Conservation (phyloP, 257 asterid species). For the Petunia axillaris region DNA sequence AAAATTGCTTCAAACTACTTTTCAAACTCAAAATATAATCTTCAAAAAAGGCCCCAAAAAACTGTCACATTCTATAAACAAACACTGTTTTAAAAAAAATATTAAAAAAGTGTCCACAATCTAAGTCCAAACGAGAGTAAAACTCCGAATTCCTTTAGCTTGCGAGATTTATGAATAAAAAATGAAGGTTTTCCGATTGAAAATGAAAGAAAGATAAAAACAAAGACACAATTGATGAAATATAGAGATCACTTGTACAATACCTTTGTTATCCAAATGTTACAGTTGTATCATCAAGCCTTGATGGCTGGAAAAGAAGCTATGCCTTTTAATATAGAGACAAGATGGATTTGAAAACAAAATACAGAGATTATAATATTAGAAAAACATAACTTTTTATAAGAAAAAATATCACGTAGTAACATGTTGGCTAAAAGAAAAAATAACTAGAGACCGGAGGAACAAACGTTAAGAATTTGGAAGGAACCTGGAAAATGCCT, state of each 20-base stretch:
- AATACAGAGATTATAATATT: neutral
- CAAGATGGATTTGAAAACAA: conserved; percentile 17
- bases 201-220: too few relatives aligned
- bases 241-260: neutral
- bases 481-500: neutral
- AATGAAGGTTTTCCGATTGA: too few relatives aligned
- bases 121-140: too few relatives aligned
- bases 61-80: too few relatives aligned
- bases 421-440: conserved; percentile 4
- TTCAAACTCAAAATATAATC: too few relatives aligned
- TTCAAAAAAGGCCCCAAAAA: too few relatives aligned
- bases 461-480: neutral
- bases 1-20: too few relatives aligned
- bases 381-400: neutral
- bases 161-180: too few relatives aligned
- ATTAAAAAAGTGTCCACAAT: too few relatives aligned
- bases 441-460: neutral
- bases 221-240: neutral
- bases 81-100: too few relatives aligned
- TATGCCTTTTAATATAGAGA: neutral
- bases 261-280: neutral
- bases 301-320: conserved; percentile 2
- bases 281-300: neutral
- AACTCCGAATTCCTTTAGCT: too few relatives aligned
- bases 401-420: conserved; percentile 10